Evolutionary conservation across 2,329 filamentous ascomycete genomes (phyloP), one percentile per base, ranked within the genome.

Genomic region (Paecilomyces fulvus): DNA sequence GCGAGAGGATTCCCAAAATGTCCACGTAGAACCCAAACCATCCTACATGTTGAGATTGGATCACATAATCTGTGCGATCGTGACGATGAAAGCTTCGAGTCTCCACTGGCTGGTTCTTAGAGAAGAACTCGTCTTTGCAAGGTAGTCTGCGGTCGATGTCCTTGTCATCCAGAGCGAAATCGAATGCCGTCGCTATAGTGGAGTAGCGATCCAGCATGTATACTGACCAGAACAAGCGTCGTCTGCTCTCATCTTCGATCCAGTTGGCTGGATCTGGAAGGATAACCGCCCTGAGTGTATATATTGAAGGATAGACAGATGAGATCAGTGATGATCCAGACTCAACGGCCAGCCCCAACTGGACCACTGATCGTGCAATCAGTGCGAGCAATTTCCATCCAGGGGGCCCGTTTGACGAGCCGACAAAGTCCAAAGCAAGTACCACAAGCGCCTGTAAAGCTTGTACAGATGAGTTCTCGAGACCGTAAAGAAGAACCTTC

Each of bases 181-280:
- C 90, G 63, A 96, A 96, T 0, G 92, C 90, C 0, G 92, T 96
- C 0, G 90, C 87, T 56, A 96, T 86, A 0, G 91, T 96, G 0
- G 90, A 90, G 67, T 95, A 96, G 52, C 92, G 82, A 69, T 96
- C 92, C 5, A 96, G 79, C 11, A 96, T 75, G 67, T 95, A 96
- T 10, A 95, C 86, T 85, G 95, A 92, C 92, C 92, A 96, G 71
- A 96, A 95, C 0, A 96, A 77, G 25, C 92, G 80, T 28, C 92
- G 82, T 28, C 91, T 80, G 48, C 89, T 88, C 70, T 96, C 92
- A 59, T 96, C 92, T 68, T 96, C 91, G 56, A 95, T 87, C 71
- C 92, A 96, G 59, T 90, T 88, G 53, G 84, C 85, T 0, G 92
- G 83, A 59, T 95, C 90, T 0, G 90, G 88, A 0, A 96, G 77